These are phyloP conservation scores for Cryphonectria naterciae DNA, from an alignment of 2,329 filamentous ascomycete species.

Conservation along the genomic window DNA sequence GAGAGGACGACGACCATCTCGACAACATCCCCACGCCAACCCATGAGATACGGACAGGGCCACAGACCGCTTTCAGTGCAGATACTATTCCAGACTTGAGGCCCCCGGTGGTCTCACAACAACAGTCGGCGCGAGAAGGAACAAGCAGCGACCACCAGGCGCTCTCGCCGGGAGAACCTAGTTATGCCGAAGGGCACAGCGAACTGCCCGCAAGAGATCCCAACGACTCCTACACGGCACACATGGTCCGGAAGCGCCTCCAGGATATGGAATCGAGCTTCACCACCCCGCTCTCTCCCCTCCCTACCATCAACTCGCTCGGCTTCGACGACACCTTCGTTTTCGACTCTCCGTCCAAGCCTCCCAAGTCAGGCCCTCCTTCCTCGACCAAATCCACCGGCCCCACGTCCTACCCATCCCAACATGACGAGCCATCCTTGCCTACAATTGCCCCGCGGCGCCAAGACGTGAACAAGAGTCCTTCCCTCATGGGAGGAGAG, in stretches of 20 bases:
- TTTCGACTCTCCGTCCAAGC: slow-evolving; percentile 53
- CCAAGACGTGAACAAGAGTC: slow-evolving; percentile 7
- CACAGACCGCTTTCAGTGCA: slow-evolving; percentile 16
- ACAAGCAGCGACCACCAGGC: not conserved
- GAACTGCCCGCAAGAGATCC: slow-evolving; percentile 37
- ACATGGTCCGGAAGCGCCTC: slow-evolving; percentile 59
- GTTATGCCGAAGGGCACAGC: slow-evolving; percentile 47
- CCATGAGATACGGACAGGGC: slow-evolving; percentile 15
- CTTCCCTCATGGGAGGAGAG: slow-evolving; percentile 22
- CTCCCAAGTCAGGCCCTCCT: slow-evolving; percentile 17
- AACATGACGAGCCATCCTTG: slow-evolving; percentile 21
- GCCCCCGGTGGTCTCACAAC: slow-evolving; percentile 14
- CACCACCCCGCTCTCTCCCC: slow-evolving; percentile 60
- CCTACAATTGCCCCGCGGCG: slow-evolving; percentile 10
- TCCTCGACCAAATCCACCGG: not conserved
- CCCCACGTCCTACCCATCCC: slow-evolving; percentile 20
- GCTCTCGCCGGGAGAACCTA: slow-evolving; percentile 40
- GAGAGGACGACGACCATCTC: not conserved
- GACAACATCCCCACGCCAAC: slow-evolving; percentile 26
- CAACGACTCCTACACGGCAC: slow-evolving; percentile 57
- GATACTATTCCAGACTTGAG: slow-evolving; percentile 22
- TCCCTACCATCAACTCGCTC: slow-evolving; percentile 50
- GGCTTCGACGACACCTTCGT: slow-evolving; percentile 63
- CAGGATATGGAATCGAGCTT: slow-evolving; percentile 71
- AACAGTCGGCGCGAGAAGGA: not conserved